Evolutionary conservation across 805 yeast species (phyloP).

Genomic region (Naumovozyma castellii): DNA sequence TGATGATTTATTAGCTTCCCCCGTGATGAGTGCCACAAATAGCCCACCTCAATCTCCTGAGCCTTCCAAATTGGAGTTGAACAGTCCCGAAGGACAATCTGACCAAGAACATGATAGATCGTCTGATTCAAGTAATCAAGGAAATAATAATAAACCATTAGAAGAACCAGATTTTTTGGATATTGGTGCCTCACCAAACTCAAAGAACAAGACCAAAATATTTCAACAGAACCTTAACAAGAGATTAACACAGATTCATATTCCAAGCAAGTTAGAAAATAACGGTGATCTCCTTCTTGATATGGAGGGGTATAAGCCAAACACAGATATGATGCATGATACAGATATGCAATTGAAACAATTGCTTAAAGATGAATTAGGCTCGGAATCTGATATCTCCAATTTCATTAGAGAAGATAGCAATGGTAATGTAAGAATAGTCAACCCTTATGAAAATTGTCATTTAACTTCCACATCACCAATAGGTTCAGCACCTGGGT

Average conservation of each 20-base stretch:
- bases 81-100: constrained; percentile 27
- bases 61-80: constrained; percentile 5
- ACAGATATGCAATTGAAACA: constrained; percentile 69
- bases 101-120: background rate
- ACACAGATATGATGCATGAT: constrained; percentile 62
- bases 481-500: constrained; percentile 13
- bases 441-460: constrained; percentile 26
- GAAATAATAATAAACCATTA: constrained; percentile 4
- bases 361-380: constrained; percentile 68
- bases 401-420: constrained; percentile 46
- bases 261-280: constrained; percentile 78
- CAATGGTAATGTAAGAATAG: constrained; percentile 58
- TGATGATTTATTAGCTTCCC: constrained; percentile 71
- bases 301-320: constrained; percentile 92
- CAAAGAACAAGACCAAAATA: constrained; percentile 5
- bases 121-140: background rate
- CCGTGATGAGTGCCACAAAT: constrained; percentile 58
- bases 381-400: constrained; percentile 38
- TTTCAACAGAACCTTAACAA: constrained; percentile 43
- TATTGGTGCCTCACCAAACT: constrained; percentile 12
- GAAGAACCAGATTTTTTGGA: constrained; percentile 31
- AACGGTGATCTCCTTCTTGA: constrained; percentile 87
- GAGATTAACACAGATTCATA: constrained; percentile 58
- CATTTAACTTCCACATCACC: constrained; percentile 8
- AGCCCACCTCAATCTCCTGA: constrained; percentile 44